Conservation (phyloP, 2,329 filamentous ascomycete genomes). For the Daldinia sp. region DNA sequence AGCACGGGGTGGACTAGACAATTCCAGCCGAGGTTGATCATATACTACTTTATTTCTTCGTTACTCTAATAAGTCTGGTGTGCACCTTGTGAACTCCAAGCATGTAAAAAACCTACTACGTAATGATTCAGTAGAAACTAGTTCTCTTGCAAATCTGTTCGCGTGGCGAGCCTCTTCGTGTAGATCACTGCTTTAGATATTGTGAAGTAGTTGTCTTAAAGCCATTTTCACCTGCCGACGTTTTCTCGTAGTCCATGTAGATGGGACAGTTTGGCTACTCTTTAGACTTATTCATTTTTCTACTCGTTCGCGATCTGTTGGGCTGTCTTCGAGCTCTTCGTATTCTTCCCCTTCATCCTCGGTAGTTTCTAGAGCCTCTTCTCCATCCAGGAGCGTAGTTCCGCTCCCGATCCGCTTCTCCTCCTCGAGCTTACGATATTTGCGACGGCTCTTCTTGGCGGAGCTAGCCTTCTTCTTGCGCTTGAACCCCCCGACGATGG, state of each 20-base stretch:
- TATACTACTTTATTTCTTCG: slow-evolving; percentile 61
- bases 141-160: slow-evolving; percentile 28
- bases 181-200: background rate
- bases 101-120: slow-evolving; percentile 33
- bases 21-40: slow-evolving; percentile 64
- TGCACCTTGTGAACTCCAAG: slow-evolving; percentile 42
- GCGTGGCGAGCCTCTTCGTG: slow-evolving; percentile 7
- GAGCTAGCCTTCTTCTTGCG: slow-evolving; percentile 77
- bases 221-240: background rate
- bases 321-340: slow-evolving; percentile 5
- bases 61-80: slow-evolving; percentile 45
- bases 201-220: background rate
- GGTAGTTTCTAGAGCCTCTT: slow-evolving; percentile 39
- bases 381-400: slow-evolving; percentile 31
- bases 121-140: slow-evolving; percentile 42
- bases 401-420: slow-evolving; percentile 48
- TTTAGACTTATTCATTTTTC: background rate
- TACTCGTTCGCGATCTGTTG: background rate
- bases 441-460: slow-evolving; percentile 82
- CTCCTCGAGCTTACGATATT: slow-evolving; percentile 72
- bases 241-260: background rate
- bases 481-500: slow-evolving; percentile 69
- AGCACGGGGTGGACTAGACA: slow-evolving; percentile 58
- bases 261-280: background rate
- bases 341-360: slow-evolving; percentile 24